phyloP scores from a whole-genome alignment of 345 rosid genomes.

The Eucalyptus sp. region DNA sequence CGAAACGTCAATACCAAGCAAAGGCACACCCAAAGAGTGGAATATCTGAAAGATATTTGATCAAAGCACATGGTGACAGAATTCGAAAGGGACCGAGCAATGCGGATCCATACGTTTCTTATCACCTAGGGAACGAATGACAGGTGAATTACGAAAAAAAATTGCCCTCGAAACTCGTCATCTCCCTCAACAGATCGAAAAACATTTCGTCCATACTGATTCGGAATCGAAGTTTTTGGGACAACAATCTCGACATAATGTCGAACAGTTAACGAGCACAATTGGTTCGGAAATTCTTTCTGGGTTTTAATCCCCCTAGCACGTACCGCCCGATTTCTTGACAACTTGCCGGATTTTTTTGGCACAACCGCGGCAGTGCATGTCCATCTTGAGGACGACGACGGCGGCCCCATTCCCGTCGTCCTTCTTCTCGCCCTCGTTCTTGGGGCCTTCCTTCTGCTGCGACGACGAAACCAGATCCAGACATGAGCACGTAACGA shows the following conservation, averaged over 20 bases:
- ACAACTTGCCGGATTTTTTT: constrained; percentile 31
- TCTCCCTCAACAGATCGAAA: background rate
- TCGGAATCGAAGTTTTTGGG: background rate
- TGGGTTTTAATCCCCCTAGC: background rate
- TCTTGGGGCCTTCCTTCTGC: background rate
- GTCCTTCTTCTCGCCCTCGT: background rate
- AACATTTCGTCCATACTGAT: background rate
- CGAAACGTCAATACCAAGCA: background rate
- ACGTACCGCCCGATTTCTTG: constrained; percentile 39
- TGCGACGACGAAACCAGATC: background rate
- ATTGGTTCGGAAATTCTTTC: background rate
- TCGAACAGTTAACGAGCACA: background rate
- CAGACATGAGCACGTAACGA: background rate
- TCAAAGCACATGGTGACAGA: background rate
- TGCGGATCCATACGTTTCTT: background rate
- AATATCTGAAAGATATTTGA: background rate
- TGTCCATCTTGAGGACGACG: constrained; percentile 20
- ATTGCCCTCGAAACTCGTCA: background rate
- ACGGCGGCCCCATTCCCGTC: constrained; percentile 1
- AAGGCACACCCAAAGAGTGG: background rate
- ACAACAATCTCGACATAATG: background rate
- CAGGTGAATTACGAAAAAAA: background rate
- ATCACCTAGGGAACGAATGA: background rate
- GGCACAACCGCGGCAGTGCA: constrained; percentile 41
- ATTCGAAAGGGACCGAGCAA: background rate